These are phyloP conservation scores for Polyrhizophydium stewartii DNA, from an alignment of 371 early-diverging fungal species.

Conservation along the genomic window DNA sequence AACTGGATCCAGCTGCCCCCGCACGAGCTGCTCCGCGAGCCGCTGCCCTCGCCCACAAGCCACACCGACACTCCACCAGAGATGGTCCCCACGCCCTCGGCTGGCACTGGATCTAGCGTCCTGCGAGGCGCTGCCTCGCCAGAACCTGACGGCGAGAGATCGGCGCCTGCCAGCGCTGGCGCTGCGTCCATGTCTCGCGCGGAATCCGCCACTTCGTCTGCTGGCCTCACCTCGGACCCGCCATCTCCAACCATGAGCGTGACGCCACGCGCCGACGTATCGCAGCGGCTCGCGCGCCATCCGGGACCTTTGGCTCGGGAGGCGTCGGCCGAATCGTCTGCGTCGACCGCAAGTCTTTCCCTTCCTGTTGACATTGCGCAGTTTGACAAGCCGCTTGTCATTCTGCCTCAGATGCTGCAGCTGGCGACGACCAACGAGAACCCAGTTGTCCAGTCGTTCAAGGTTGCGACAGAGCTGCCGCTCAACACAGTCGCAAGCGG, in stretches of 20 bases:
- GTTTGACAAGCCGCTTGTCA: constrained; percentile 4
- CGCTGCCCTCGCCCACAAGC: neutral
- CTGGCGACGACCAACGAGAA: neutral
- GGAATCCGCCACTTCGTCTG: neutral
- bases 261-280: neutral
- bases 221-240: neutral
- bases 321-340: no score
- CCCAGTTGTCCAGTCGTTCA: constrained; percentile 10
- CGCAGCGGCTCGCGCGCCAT: neutral
- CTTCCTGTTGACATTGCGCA: neutral
- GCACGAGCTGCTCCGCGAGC: neutral
- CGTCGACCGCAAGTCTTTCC: no score
- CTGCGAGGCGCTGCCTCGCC: no score
- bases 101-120: no score
- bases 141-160: no score
- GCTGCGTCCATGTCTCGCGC: neutral
- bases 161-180: no score
- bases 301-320: no score
- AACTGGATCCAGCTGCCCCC: neutral
- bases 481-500: constrained; percentile 9
- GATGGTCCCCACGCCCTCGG: neutral
- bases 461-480: constrained; percentile 4
- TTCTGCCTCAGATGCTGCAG: constrained; percentile 4
- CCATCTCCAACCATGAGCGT: no score
- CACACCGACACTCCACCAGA: neutral